A percentile compares a stretch with the other conserved stretches of the same genome.
Evolutionary conservation across 805 yeast genomes (phyloP).

Genomic region (Sungouiella thailandica): DNA sequence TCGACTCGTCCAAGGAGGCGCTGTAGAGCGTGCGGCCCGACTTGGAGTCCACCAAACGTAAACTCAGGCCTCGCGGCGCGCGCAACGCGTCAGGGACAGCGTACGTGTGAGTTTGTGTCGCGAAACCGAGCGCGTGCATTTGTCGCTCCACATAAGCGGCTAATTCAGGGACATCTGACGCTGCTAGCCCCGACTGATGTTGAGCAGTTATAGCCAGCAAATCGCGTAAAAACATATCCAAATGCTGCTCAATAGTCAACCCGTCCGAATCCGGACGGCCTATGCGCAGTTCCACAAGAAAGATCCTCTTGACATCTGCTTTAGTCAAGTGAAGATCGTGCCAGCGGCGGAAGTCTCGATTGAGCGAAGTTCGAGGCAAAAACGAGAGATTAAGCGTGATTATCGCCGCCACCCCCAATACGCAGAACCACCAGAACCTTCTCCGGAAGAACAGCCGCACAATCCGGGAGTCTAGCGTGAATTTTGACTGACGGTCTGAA

Average conservation of each 20-base stretch:
- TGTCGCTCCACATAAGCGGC: conserved; percentile 19
- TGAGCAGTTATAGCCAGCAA: conserved; percentile 22
- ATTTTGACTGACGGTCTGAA: background rate
- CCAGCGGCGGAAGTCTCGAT: conserved; percentile 73
- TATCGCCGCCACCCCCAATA: conserved; percentile 47
- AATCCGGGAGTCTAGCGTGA: background rate
- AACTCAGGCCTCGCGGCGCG: conserved; percentile 23
- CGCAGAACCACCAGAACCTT: conserved; percentile 42
- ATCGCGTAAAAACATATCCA: conserved; percentile 24
- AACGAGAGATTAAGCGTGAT: conserved; percentile 62
- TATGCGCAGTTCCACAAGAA: conserved; percentile 29
- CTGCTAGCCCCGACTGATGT: conserved; percentile 17
- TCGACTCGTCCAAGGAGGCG: conserved; percentile 22
- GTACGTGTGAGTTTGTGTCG: conserved; percentile 15
- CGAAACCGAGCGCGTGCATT: conserved; percentile 26
- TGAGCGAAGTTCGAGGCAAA: conserved; percentile 77
- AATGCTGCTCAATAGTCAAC: conserved; percentile 21
- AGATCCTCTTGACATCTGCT: conserved; percentile 64
- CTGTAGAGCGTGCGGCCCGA: conserved; percentile 20
- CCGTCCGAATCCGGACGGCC: conserved; percentile 12
- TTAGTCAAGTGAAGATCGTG: conserved; percentile 63
- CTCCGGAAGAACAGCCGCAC: conserved; percentile 1
- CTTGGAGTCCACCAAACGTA: conserved; percentile 20
- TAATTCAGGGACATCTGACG: conserved; percentile 23
- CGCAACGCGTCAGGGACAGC: conserved; percentile 6